Conservation (phyloP, 371 early-diverging fungal species). For the Mortierella sp. region DNA sequence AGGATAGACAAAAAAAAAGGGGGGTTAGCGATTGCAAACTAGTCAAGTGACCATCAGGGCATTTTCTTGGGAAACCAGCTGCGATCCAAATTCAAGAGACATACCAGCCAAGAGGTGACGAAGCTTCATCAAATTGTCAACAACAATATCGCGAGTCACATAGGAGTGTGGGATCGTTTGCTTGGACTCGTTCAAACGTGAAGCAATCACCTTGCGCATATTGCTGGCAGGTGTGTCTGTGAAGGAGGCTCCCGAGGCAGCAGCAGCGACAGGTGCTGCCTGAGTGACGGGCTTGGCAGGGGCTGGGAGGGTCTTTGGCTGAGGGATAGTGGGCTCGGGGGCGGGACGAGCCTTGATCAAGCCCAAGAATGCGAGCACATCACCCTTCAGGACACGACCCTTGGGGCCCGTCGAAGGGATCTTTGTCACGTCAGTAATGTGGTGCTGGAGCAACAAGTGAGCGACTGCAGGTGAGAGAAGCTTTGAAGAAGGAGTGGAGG, state of each 20-base stretch:
- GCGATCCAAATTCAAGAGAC: slow-evolving; percentile 8
- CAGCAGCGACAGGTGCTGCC: slow-evolving; percentile 5
- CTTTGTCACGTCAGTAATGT: slow-evolving; percentile 63
- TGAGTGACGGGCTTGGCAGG: slow-evolving; percentile 22
- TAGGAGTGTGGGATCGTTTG: slow-evolving; percentile 75
- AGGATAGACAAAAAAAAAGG: neutral
- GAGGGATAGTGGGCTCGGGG: slow-evolving; percentile 55
- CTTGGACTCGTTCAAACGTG: slow-evolving; percentile 58
- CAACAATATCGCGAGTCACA: slow-evolving; percentile 72
- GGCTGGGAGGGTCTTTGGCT: slow-evolving; percentile 48
- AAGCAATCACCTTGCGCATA: slow-evolving; percentile 70
- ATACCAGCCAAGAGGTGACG: slow-evolving; percentile 78
- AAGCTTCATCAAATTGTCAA: slow-evolving; percentile 74
- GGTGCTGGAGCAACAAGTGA: slow-evolving; percentile 65
- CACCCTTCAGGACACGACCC: slow-evolving; percentile 91
- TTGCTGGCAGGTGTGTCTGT: slow-evolving; percentile 67
- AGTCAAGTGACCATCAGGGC: no score
- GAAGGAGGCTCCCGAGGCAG: slow-evolving; percentile 49
- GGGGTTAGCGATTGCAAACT: neutral
- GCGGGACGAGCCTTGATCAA: slow-evolving; percentile 65
- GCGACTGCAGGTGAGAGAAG: slow-evolving; percentile 79
- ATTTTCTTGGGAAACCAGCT: no score
- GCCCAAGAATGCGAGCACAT: slow-evolving; percentile 82
- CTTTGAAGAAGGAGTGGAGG: slow-evolving; percentile 53
- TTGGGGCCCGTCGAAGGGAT: slow-evolving; percentile 88